A percentile compares a stretch with the other conserved stretches of the same genome.
Evolutionary conservation across 345 rosid genomes (phyloP).

Genomic region (Pseudoturritis turrita): DNA sequence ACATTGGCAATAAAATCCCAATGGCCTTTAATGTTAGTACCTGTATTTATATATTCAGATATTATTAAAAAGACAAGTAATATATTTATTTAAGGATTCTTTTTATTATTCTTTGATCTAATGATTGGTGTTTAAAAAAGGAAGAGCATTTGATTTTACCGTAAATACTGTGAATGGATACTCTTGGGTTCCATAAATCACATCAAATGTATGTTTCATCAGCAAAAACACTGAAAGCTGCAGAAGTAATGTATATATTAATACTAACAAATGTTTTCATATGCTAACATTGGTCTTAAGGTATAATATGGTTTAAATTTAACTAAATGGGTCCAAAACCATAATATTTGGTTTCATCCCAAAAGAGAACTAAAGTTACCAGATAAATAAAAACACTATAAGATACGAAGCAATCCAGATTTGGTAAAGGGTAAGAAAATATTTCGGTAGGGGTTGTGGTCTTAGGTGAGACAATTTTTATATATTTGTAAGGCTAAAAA

Average conservation of each 20-base stretch:
- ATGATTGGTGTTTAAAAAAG: not conserved
- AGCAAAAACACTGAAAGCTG: constrained; percentile 71
- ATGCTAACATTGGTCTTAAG: not conserved
- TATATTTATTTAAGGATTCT: not conserved
- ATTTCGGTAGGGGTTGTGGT: constrained; percentile 15
- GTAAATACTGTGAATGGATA: constrained; percentile 75
- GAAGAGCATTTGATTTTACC: constrained; percentile 30
- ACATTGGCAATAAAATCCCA: constrained; percentile 83
- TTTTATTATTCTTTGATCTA: not conserved
- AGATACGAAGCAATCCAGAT: not conserved
- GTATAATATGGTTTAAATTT: not conserved
- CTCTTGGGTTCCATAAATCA: constrained; percentile 46
- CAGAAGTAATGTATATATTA: not conserved
- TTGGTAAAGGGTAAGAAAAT: not conserved
- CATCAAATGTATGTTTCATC: constrained; percentile 55
- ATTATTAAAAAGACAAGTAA: no score
- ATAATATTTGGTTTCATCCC: not conserved
- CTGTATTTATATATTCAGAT: constrained; percentile 44
- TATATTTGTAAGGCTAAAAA: not conserved
- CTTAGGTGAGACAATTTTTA: constrained; percentile 25
- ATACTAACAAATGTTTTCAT: not conserved
- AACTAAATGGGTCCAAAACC: not conserved
- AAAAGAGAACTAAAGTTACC: not conserved
- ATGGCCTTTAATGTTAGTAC: constrained; percentile 53
- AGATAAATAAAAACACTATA: not conserved